phyloP scores from a whole-genome alignment of 2,329 filamentous ascomycete genomes.

The Curvularia eragrostidis region DNA sequence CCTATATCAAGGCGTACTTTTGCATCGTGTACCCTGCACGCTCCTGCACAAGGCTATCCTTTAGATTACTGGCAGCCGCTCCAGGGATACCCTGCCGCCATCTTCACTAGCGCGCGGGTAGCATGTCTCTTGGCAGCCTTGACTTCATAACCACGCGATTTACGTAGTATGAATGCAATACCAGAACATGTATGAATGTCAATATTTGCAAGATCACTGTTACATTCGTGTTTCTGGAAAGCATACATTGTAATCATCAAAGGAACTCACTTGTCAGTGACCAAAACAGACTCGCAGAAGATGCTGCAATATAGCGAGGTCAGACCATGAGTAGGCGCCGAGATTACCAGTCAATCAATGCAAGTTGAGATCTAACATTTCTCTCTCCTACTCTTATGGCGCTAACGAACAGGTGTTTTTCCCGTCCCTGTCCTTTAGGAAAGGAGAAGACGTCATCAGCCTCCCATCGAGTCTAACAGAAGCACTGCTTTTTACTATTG shows the following conservation, averaged over 20 bases:
- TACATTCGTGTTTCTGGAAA: conserved; percentile 15
- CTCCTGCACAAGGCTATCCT: neutral
- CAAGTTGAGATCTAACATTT: neutral
- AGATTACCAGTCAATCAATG: neutral
- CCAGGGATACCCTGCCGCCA: neutral
- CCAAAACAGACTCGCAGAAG: neutral
- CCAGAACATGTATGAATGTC: conserved; percentile 17
- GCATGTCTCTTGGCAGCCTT: conserved; percentile 2
- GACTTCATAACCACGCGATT: conserved; percentile 14
- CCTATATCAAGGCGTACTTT: neutral
- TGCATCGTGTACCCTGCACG: neutral
- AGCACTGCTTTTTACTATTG: conserved; percentile 27
- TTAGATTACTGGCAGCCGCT: neutral
- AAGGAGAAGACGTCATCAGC: conserved; percentile 17
- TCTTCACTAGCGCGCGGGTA: neutral
- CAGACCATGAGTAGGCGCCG: neutral
- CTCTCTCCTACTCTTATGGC: conserved; percentile 33
- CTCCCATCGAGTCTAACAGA: conserved; percentile 29
- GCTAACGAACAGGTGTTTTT: conserved; percentile 11
- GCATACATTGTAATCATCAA: neutral
- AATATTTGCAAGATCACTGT: conserved; percentile 5
- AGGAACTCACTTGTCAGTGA: neutral
- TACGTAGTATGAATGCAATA: too few relatives aligned
- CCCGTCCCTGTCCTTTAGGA: conserved; percentile 12
- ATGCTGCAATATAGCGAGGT: neutral